Evolutionary conservation across 352 stramenopile species (phyloP).

Genomic region (Bremia lactucae): DNA sequence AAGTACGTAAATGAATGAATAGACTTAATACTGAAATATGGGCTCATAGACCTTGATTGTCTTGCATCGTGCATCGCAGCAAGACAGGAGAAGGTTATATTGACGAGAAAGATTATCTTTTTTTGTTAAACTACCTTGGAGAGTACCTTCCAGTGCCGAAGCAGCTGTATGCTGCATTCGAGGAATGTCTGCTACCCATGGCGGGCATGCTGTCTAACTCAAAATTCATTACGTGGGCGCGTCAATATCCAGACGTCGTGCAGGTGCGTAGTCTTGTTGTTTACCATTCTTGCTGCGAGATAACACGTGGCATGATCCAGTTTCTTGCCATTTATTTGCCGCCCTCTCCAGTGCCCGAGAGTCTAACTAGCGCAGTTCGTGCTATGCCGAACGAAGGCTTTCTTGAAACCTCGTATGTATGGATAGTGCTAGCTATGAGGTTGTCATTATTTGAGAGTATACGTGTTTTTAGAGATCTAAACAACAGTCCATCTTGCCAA

Average conservation of each 20-base stretch:
- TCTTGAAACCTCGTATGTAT: slow-evolving; percentile 28
- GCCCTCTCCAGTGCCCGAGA: slow-evolving; percentile 21
- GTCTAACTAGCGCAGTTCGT: slow-evolving; percentile 22
- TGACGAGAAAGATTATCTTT: slow-evolving; percentile 56
- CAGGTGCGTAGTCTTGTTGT: slow-evolving; percentile 27
- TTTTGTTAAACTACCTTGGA: slow-evolving; percentile 56
- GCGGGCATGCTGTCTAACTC: slow-evolving; percentile 43
- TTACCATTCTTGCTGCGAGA: background rate
- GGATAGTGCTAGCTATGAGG: too few relatives aligned
- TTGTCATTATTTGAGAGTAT: too few relatives aligned
- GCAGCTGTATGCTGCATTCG: slow-evolving; percentile 65
- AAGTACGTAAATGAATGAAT: too few relatives aligned
- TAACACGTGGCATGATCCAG: slow-evolving; percentile 9
- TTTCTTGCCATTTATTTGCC: slow-evolving; percentile 41
- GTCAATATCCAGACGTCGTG: slow-evolving; percentile 52
- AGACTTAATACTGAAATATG: too few relatives aligned
- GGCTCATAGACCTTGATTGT: too few relatives aligned
- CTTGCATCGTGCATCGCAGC: slow-evolving; percentile 9
- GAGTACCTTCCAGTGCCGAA: slow-evolving; percentile 55
- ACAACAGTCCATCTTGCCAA: slow-evolving; percentile 60
- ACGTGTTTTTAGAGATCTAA: slow-evolving; percentile 36
- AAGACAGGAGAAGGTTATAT: slow-evolving; percentile 51
- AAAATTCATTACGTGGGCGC: slow-evolving; percentile 68
- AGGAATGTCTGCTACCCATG: slow-evolving; percentile 53
- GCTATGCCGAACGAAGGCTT: slow-evolving; percentile 29